These are phyloP conservation scores for Tricholoma sp. DNA, from an alignment of 768 basidiomycete genomes.

Conservation along the genomic window DNA sequence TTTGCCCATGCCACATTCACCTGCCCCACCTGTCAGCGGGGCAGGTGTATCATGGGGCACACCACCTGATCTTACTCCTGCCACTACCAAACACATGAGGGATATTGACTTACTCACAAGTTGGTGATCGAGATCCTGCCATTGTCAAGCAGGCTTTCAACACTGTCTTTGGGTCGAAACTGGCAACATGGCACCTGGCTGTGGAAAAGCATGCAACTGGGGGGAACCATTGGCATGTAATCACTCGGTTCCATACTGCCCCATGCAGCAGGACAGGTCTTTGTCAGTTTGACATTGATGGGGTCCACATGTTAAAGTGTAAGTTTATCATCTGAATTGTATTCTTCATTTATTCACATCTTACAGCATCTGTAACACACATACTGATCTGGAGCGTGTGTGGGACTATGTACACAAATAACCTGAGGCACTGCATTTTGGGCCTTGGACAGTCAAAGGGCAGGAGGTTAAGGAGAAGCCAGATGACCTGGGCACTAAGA, in stretches of 20 bases:
- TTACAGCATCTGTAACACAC: background rate
- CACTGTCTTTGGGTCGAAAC: background rate
- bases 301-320: background rate
- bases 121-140: background rate
- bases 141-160: background rate
- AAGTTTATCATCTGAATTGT: too few relatives aligned
- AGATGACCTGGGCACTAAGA: background rate
- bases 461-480: background rate
- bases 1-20: too few relatives aligned
- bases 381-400: background rate
- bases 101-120: constrained; percentile 37
- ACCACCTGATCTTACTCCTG: too few relatives aligned
- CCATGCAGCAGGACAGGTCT: background rate
- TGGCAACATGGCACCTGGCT: background rate
- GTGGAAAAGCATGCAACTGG: background rate
- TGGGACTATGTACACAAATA: background rate
- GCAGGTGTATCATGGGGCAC: too few relatives aligned
- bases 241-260: background rate
- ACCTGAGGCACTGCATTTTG: background rate
- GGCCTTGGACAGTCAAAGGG: background rate
- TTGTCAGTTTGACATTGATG: background rate
- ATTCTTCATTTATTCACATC: too few relatives aligned
- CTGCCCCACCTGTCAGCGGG: too few relatives aligned
- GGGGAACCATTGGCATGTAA: background rate
- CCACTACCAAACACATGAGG: too few relatives aligned